Conservation (phyloP, 192 early-diverging fungal species). For the Hyaloraphidium curvatum region DNA sequence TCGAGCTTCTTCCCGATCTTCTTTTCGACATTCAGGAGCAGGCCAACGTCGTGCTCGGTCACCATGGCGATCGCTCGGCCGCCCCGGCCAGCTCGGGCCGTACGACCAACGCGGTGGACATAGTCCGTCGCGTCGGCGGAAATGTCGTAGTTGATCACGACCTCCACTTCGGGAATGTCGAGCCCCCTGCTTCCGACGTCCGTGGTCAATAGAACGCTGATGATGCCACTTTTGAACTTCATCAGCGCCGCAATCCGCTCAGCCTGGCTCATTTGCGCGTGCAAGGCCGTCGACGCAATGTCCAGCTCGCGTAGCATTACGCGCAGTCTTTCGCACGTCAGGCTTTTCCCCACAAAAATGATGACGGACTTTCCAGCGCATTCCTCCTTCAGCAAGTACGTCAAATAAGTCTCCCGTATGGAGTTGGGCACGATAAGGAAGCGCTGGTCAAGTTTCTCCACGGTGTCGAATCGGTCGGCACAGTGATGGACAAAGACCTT, state of each 20-base stretch:
- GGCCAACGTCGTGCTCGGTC: slow-evolving; percentile 62
- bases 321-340: slow-evolving; percentile 60
- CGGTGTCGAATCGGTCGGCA: slow-evolving; percentile 29
- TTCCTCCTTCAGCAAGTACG: slow-evolving; percentile 51
- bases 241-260: slow-evolving; percentile 77
- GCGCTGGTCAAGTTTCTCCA: slow-evolving; percentile 64
- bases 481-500: slow-evolving; percentile 27
- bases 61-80: slow-evolving; percentile 74
- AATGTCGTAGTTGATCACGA: slow-evolving; percentile 90
- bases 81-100: slow-evolving; percentile 85
- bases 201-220: slow-evolving; percentile 79
- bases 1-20: slow-evolving; percentile 61
- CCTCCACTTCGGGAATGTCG: slow-evolving; percentile 84
- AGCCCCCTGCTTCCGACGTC: slow-evolving; percentile 91
- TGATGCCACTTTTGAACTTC: slow-evolving; percentile 75
- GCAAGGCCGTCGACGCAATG: slow-evolving; percentile 71
- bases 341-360: slow-evolving; percentile 76
- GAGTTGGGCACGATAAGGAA: slow-evolving; percentile 88
- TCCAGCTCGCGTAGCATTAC: slow-evolving; percentile 83
- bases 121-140: slow-evolving; percentile 91
- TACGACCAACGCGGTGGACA: slow-evolving; percentile 94
- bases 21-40: slow-evolving; percentile 79
- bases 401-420: slow-evolving; percentile 72
- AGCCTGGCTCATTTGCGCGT: slow-evolving; percentile 81
- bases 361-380: slow-evolving; percentile 62